A percentile compares a stretch with the other conserved stretches of the same genome.
Evolutionary conservation across 108 stramenopile genomes (phyloP).

Genomic region (Skeletonema costatum): DNA sequence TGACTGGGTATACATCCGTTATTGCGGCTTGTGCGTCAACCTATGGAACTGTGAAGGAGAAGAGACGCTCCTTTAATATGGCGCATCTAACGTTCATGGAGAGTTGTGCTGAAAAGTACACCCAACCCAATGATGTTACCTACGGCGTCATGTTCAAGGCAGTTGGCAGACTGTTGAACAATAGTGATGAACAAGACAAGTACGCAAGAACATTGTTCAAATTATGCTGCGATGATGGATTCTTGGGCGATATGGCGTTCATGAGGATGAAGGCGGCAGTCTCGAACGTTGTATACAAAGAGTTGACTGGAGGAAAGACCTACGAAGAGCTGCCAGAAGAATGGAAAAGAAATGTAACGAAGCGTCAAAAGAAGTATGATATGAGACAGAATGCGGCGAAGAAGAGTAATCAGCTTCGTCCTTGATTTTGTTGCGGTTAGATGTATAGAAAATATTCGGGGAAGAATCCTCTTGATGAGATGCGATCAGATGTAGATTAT

Average conservation of each 20-base stretch:
- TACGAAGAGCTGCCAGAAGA: constrained; percentile 49
- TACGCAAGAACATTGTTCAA: constrained; percentile 53
- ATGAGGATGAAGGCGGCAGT: constrained; percentile 55
- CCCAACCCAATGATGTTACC: constrained; percentile 74
- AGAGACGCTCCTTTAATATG: constrained; percentile 59
- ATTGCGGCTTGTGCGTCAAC: constrained; percentile 60
- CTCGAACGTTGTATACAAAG: constrained; percentile 40
- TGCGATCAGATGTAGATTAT: background rate
- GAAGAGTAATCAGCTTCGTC: background rate
- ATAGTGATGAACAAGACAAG: constrained; percentile 31
- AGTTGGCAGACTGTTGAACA: constrained; percentile 51
- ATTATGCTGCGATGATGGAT: constrained; percentile 49
- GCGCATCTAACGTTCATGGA: constrained; percentile 69
- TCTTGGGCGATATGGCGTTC: constrained; percentile 73
- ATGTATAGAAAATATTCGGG: background rate
- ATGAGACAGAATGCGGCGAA: background rate
- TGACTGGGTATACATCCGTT: constrained; percentile 74
- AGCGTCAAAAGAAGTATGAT: background rate
- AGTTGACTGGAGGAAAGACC: constrained; percentile 52
- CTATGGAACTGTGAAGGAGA: constrained; percentile 34
- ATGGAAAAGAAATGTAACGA: constrained; percentile 63
- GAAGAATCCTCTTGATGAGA: background rate
- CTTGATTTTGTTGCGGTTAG: background rate
- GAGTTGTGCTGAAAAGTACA: constrained; percentile 38
- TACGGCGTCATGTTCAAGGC: constrained; percentile 85